Percentiles rank a stretch among this genome's conserved stretches.
Evolutionary conservation across 176 grass and related monocot genomes (phyloP).

Genomic region (Cenchrus fungigraminus): DNA sequence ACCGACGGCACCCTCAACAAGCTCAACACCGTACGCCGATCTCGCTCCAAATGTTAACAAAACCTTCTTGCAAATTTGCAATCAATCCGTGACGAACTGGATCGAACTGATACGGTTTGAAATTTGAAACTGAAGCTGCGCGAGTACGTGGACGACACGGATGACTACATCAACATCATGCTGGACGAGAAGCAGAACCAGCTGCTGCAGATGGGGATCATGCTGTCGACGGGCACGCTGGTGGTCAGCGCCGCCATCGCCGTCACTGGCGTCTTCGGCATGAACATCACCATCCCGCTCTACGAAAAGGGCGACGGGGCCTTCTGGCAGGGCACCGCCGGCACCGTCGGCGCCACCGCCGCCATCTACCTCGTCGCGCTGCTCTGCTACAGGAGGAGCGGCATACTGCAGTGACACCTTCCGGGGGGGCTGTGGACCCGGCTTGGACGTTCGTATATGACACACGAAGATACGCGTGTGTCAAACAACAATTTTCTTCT

Average conservation of each 20-base stretch:
- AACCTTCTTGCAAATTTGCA: neutral
- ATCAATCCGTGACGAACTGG: neutral
- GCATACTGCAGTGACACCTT: conserved; percentile 47
- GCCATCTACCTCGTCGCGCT: conserved; percentile 54
- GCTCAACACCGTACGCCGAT: conserved; percentile 49
- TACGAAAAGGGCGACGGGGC: neutral
- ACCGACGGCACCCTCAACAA: conserved; percentile 68
- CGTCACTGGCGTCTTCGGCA: conserved; percentile 48
- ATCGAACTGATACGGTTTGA: neutral
- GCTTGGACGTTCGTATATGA: no score
- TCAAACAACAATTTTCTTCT: no score
- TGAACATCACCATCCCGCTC: conserved; percentile 63
- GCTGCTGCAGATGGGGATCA: conserved; percentile 77
- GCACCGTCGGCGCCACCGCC: conserved; percentile 43
- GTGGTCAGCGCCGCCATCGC: conserved; percentile 50
- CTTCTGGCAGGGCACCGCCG: neutral
- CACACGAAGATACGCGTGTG: no score
- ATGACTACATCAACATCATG: conserved; percentile 91
- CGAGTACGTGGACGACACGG: conserved; percentile 83
- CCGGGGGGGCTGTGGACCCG: no score
- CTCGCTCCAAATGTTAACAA: neutral
- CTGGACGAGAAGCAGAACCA: conserved; percentile 86
- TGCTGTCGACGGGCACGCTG: conserved; percentile 67
- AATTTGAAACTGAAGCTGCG: conserved; percentile 34
- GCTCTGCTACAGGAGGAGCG: conserved; percentile 49